Base-by-base conservation (phyloP, 805 yeast species). In the Zygoascus bituminiphila region DNA sequence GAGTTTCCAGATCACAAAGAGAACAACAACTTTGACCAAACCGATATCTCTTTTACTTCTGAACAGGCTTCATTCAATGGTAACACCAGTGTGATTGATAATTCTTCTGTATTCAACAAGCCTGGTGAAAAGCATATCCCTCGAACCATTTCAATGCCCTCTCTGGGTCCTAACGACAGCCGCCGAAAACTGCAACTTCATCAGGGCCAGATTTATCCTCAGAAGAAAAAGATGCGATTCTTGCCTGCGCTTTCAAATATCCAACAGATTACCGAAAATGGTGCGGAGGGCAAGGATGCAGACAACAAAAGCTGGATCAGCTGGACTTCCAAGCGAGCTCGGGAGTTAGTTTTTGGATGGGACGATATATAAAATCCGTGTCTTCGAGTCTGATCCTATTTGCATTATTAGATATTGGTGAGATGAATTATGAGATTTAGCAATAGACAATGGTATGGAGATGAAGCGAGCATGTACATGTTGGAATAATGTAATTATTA, bases 281-380 rank as follows among this genome's bases (percentile, higher is more conserved):
- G 49, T 10, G 17, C 25, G 31, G 47, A 91, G 86, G 1, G 70
- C 74, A 22, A 48, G 69, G 24, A 26, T 19, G 20, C 15, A 6
- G 35, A 21, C 2, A 24, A 42, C 12, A 20, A 49, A 26, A 56
- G 64, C 22, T 67, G 69, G 70, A 54, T 55, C 21, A 56, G 59
- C 19, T 60, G 67, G 62, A 53, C 63, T 5, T 50, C 62, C 7
- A 53, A 55, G 44, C 48, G 55, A 31, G 69, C 76, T 2, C 73
- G 70, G 51, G 76, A 76, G 56, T 63, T 77, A 64, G 59, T 77
- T 33, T 77, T 77, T 58, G 81, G 81, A 1, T 77, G 79, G 79
- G 79, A 76, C 44, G 76, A 75, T 41, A 35, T 48, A 10, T 48
- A 35, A 33, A 10, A 22, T n/a, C n/a, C n/a, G n/a, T n/a, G n/a